phyloP scores from a whole-genome alignment of 345 rosid species.

The Gossypium australe region DNA sequence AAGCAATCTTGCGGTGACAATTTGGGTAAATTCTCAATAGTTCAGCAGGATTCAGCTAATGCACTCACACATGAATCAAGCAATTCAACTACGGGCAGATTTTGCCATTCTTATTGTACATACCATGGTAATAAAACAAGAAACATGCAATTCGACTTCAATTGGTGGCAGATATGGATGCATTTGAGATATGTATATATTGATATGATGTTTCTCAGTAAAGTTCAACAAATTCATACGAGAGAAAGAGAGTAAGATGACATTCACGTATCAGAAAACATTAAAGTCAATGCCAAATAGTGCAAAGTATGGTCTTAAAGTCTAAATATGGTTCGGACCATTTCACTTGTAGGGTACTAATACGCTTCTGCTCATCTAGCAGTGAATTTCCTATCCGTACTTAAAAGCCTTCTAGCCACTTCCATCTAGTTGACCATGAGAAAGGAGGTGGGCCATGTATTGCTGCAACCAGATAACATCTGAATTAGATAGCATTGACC shows the following conservation, averaged over 20 bases:
- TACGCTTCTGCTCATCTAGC: neutral
- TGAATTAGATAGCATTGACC: neutral
- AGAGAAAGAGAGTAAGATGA: neutral
- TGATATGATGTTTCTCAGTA: neutral
- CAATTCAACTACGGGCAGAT: neutral
- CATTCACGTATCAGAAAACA: neutral
- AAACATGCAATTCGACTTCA: neutral
- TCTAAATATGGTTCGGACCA: neutral
- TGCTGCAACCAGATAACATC: constrained; percentile 47
- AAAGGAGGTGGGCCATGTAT: constrained; percentile 85
- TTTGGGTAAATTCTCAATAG: neutral
- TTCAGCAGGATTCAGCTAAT: neutral
- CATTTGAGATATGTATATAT: neutral
- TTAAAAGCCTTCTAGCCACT: constrained; percentile 20
- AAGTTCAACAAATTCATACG: neutral
- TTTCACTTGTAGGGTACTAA: too few relatives aligned
- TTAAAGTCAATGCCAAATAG: neutral
- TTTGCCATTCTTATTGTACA: neutral
- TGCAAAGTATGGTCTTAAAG: neutral
- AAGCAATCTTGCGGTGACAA: neutral
- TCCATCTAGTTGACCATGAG: constrained; percentile 79
- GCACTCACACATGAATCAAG: neutral
- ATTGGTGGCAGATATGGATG: neutral
- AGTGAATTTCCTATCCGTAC: too few relatives aligned
- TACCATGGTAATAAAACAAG: neutral